Evolutionary conservation across 768 basidiomycete genomes (phyloP).

Genomic region (Serendipita sp.): DNA sequence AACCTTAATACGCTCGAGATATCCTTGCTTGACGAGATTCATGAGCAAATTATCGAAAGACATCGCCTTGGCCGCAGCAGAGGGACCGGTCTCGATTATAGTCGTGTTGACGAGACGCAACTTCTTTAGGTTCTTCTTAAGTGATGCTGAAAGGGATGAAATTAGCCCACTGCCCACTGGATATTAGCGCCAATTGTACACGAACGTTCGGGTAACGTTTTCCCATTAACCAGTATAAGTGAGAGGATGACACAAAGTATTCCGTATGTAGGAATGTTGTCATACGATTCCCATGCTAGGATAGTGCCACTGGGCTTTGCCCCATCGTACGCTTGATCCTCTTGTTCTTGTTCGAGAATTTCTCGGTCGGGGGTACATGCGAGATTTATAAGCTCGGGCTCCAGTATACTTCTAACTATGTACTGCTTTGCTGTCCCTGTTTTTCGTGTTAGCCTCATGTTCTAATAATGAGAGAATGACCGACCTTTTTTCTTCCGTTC

Average conservation of each 20-base stretch:
- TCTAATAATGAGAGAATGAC: slow-evolving; percentile 6
- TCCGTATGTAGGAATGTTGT: slow-evolving; percentile 48
- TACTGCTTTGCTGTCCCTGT: slow-evolving; percentile 59
- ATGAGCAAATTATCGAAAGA: slow-evolving; percentile 52
- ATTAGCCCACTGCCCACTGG: not conserved
- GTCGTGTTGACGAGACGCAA: slow-evolving; percentile 42
- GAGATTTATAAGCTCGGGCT: slow-evolving; percentile 42
- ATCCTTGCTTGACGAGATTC: slow-evolving; percentile 50
- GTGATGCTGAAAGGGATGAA: slow-evolving; percentile 36
- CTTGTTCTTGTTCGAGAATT: slow-evolving; percentile 22
- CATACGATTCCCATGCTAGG: slow-evolving; percentile 51
- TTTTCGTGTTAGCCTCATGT: not conserved
- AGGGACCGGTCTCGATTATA: slow-evolving; percentile 33
- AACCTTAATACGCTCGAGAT: slow-evolving; percentile 50
- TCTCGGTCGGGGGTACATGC: slow-evolving; percentile 36
- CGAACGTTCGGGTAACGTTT: slow-evolving; percentile 60
- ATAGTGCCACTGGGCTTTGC: slow-evolving; percentile 46
- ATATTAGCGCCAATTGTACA: not conserved
- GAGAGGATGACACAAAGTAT: slow-evolving; percentile 69
- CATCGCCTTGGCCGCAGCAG: slow-evolving; percentile 32
- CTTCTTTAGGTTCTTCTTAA: slow-evolving; percentile 52
- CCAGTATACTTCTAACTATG: slow-evolving; percentile 62
- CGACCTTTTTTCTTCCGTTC: slow-evolving; percentile 53
- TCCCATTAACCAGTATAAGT: slow-evolving; percentile 67
- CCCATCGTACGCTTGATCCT: slow-evolving; percentile 34